These are phyloP conservation scores for Fusarium sp. DNA, from an alignment of 2,329 filamentous ascomycete species.

Conservation along the genomic window DNA sequence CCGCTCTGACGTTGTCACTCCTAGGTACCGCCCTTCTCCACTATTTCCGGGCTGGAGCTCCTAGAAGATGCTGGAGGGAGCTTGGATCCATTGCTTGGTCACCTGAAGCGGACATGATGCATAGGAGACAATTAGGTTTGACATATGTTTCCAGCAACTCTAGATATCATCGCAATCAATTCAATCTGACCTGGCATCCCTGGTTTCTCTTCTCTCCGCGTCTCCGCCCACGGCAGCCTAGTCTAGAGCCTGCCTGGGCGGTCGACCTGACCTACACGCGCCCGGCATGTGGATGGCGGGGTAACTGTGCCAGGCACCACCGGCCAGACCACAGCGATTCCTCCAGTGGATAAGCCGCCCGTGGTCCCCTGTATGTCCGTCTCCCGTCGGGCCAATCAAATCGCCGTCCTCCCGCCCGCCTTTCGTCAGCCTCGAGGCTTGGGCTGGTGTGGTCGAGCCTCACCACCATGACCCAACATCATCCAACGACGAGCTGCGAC, in stretches of 20 bases:
- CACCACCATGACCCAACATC: slow-evolving; percentile 42
- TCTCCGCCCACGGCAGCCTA: slow-evolving; percentile 20
- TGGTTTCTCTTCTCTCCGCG: background rate
- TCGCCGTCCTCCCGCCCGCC: slow-evolving; percentile 11
- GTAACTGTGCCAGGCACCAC: slow-evolving; percentile 22
- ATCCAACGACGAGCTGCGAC: slow-evolving; percentile 31
- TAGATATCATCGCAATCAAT: background rate
- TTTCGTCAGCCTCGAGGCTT: slow-evolving; percentile 40
- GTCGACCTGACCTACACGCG: slow-evolving; percentile 16
- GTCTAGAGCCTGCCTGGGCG: slow-evolving; percentile 10
- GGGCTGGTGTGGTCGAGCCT: slow-evolving; percentile 34
- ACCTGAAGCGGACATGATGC: slow-evolving; percentile 8
- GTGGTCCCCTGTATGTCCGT: slow-evolving; percentile 6
- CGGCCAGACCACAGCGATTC: slow-evolving; percentile 14
- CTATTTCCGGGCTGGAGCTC: slow-evolving; percentile 40
- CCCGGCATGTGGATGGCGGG: slow-evolving; percentile 37
- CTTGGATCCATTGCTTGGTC: slow-evolving; percentile 21
- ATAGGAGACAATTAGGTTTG: background rate
- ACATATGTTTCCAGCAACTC: background rate
- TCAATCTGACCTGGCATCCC: background rate
- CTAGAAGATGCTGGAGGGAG: slow-evolving; percentile 39
- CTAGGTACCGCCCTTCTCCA: slow-evolving; percentile 28
- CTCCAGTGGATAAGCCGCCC: slow-evolving; percentile 16
- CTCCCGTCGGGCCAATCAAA: slow-evolving; percentile 24
- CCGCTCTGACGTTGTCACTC: slow-evolving; percentile 37